Conservation (phyloP, 768 basidiomycete genomes). For the Xerocomellus amylosporus region DNA sequence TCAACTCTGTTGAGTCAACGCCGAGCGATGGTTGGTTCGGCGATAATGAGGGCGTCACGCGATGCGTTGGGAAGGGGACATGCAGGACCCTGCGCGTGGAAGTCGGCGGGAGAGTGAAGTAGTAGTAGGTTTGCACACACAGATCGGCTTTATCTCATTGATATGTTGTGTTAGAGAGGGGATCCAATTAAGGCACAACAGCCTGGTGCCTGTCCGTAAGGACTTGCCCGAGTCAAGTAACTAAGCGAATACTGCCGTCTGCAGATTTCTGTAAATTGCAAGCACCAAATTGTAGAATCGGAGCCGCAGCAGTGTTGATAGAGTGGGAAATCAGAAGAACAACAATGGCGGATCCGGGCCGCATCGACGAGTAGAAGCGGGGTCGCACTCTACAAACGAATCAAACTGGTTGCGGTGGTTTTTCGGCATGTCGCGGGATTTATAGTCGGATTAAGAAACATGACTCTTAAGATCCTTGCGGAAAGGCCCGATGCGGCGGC, state of each 20-base stretch:
- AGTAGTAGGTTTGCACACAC: not conserved
- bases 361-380: not conserved
- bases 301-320: not conserved
- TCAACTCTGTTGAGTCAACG: not conserved
- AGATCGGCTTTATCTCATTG: no score
- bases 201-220: not conserved
- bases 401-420: not conserved
- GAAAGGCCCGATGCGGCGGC: not conserved
- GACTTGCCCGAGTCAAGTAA: not conserved
- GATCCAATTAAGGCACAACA: not conserved
- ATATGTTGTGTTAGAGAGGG: not conserved
- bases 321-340: not conserved
- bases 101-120: not conserved
- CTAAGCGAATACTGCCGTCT: not conserved
- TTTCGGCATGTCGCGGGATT: not conserved
- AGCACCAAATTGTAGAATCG: no score
- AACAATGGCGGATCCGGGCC: not conserved
- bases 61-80: not conserved
- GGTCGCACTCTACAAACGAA: not conserved
- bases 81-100: slow-evolving; percentile 5
- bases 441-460: not conserved
- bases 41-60: not conserved
- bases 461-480: not conserved
- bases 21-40: not conserved
- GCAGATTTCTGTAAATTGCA: not conserved